These are phyloP conservation scores for Claviceps humidiphila DNA, from an alignment of 2,329 filamentous ascomycete species.

Conservation along the genomic window DNA sequence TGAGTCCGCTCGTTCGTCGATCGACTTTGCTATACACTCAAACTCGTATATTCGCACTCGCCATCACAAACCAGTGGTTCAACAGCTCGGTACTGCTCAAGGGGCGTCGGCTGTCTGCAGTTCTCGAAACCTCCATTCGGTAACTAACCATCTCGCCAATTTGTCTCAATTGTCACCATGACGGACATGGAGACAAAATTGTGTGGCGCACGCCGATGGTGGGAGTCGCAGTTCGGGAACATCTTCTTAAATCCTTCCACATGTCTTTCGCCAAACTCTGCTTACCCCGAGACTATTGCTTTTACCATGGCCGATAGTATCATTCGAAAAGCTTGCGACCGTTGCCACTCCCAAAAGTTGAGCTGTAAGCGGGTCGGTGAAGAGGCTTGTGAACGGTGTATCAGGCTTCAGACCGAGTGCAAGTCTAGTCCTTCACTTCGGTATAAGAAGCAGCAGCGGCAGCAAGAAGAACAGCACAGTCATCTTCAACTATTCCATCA, in stretches of 20 bases:
- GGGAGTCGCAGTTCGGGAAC: slow-evolving; percentile 10
- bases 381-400: slow-evolving; percentile 29
- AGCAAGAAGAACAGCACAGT: slow-evolving; percentile 8
- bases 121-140: slow-evolving; percentile 1
- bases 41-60: not conserved
- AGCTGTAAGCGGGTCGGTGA: slow-evolving; percentile 29
- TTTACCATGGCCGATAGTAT: slow-evolving; percentile 24
- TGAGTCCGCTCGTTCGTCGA: not conserved
- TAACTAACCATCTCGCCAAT: slow-evolving; percentile 6
- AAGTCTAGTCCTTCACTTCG: slow-evolving; percentile 30
- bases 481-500: no score
- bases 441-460: slow-evolving; percentile 23
- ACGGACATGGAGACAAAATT: not conserved
- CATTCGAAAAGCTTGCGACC: slow-evolving; percentile 32
- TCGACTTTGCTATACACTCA: not conserved
- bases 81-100: not conserved
- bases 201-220: slow-evolving; percentile 5
- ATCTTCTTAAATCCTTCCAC: slow-evolving; percentile 16
- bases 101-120: slow-evolving; percentile 7
- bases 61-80: not conserved
- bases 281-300: slow-evolving; percentile 13
- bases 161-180: slow-evolving; percentile 3
- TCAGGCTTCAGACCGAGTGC: slow-evolving; percentile 27
- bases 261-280: slow-evolving; percentile 15
- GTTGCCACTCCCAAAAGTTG: slow-evolving; percentile 33